Percentiles rank a stretch among this genome's conserved stretches.
Evolutionary conservation across 768 basidiomycete genomes (phyloP).

Genomic region (Naganishia antarctica): DNA sequence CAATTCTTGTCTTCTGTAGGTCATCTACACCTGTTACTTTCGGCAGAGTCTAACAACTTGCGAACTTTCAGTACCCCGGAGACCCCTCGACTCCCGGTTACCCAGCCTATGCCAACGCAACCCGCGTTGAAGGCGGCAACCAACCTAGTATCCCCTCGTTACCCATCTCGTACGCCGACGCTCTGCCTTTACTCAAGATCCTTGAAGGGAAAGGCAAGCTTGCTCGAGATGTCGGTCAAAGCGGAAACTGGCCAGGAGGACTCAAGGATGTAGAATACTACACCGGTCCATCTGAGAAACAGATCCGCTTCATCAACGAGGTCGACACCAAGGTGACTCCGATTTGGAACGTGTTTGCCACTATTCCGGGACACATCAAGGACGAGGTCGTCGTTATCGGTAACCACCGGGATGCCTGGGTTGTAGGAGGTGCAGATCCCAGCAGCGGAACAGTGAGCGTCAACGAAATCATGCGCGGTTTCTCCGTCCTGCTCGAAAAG

Average conservation of each 20-base stretch:
- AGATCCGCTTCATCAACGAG: conserved; percentile 60
- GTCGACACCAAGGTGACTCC: conserved; percentile 76
- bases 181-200: conserved; percentile 60
- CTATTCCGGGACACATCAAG: conserved; percentile 74
- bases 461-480: conserved; percentile 70
- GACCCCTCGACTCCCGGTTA: conserved; percentile 78
- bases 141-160: conserved; percentile 52
- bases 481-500: conserved; percentile 61
- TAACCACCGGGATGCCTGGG: conserved; percentile 79
- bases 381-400: conserved; percentile 84
- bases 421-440: conserved; percentile 58
- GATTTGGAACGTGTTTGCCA: conserved; percentile 83
- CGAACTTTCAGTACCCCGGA: conserved; percentile 45
- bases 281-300: conserved; percentile 52
- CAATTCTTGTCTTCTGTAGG: conserved; percentile 54
- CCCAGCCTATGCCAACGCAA: conserved; percentile 77
- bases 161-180: conserved; percentile 86
- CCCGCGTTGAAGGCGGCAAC: conserved; percentile 55
- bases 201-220: conserved; percentile 52
- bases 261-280: conserved; percentile 47
- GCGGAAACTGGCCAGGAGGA: conserved; percentile 46
- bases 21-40: not conserved
- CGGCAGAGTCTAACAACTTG: conserved; percentile 25
- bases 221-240: conserved; percentile 38
- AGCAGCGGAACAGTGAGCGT: conserved; percentile 70